A percentile compares a stretch with the other conserved stretches of the same genome.
phyloP scores from a whole-genome alignment of 352 stramenopile species.

The Globisporangium perplexum region DNA sequence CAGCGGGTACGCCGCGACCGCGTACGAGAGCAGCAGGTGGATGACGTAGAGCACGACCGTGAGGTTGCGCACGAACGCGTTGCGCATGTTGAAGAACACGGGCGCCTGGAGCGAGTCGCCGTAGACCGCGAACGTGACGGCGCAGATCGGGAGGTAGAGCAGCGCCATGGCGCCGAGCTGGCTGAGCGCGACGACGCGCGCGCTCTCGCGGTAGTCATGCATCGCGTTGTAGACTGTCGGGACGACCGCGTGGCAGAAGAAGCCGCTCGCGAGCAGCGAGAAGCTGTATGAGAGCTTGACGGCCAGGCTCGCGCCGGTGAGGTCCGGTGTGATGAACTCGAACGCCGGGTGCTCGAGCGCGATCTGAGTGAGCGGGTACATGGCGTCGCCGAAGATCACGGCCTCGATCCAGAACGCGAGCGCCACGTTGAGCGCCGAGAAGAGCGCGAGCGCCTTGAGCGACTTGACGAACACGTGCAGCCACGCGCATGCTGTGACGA shows the following conservation, averaged over 20 bases:
- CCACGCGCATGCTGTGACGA: slow-evolving; percentile 49
- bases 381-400: slow-evolving; percentile 76
- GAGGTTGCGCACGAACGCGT: slow-evolving; percentile 59
- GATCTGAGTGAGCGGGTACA: slow-evolving; percentile 80
- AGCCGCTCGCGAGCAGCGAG: slow-evolving; percentile 49
- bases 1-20: slow-evolving; percentile 58
- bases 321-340: slow-evolving; percentile 59
- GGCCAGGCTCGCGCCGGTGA: slow-evolving; percentile 39
- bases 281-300: slow-evolving; percentile 75
- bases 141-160: slow-evolving; percentile 72
- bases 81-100: slow-evolving; percentile 84
- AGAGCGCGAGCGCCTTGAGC: slow-evolving; percentile 42
- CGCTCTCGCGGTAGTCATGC: slow-evolving; percentile 49
- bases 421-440: slow-evolving; percentile 75
- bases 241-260: slow-evolving; percentile 67
- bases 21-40: slow-evolving; percentile 69
- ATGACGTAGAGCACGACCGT: slow-evolving; percentile 73
- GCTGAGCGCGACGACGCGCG: slow-evolving; percentile 36
- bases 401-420: slow-evolving; percentile 75
- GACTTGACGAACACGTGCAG: slow-evolving; percentile 65
- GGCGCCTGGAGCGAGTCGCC: slow-evolving; percentile 65
- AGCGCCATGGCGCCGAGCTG: slow-evolving; percentile 43
- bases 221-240: slow-evolving; percentile 78
- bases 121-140: slow-evolving; percentile 72
- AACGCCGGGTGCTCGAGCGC: slow-evolving; percentile 52